A percentile compares a stretch with the other conserved stretches of the same genome.
Evolutionary conservation across 225 moss, liverwort and hornwort genomes (phyloP).

Genomic region (Polytrichum formosum): DNA sequence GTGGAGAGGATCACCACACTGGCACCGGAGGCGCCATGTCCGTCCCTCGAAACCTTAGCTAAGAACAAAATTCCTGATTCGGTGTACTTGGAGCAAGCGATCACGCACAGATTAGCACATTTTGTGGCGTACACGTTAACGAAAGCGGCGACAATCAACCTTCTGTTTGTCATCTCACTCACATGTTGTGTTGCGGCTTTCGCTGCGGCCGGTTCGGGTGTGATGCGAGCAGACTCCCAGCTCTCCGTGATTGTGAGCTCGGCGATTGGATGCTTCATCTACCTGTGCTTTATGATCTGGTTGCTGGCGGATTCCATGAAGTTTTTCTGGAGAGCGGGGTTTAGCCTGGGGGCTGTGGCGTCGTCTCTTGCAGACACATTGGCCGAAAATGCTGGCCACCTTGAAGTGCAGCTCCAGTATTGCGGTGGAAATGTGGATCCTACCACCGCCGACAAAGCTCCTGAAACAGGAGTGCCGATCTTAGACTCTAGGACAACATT

Average conservation of each 20-base stretch:
- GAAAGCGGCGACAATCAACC: constrained; percentile 51
- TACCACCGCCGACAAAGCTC: neutral
- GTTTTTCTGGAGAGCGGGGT: constrained; percentile 32
- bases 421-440: constrained; percentile 6
- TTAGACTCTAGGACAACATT: constrained; percentile 8
- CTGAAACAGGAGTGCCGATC: constrained; percentile 9
- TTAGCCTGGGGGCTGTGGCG: constrained; percentile 22
- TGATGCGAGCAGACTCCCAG: constrained; percentile 11
- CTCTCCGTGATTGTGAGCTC: constrained; percentile 26
- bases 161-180: constrained; percentile 42
- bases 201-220: constrained; percentile 42
- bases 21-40: constrained; percentile 2
- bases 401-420: constrained; percentile 25
- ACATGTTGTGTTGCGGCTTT: constrained; percentile 50
- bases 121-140: constrained; percentile 55
- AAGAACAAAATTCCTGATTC: constrained; percentile 20
- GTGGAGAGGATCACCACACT: constrained; percentile 13
- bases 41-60: constrained; percentile 4
- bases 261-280: constrained; percentile 26
- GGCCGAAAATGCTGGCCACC: constrained; percentile 26
- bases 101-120: constrained; percentile 46
- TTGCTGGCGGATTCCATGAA: constrained; percentile 36
- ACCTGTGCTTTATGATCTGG: constrained; percentile 48
- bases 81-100: constrained; percentile 36
- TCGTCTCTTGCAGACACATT: constrained; percentile 18